Evolutionary conservation across 108 stramenopile species (phyloP).

Genomic region (Cylindrotheca fusiformis): DNA sequence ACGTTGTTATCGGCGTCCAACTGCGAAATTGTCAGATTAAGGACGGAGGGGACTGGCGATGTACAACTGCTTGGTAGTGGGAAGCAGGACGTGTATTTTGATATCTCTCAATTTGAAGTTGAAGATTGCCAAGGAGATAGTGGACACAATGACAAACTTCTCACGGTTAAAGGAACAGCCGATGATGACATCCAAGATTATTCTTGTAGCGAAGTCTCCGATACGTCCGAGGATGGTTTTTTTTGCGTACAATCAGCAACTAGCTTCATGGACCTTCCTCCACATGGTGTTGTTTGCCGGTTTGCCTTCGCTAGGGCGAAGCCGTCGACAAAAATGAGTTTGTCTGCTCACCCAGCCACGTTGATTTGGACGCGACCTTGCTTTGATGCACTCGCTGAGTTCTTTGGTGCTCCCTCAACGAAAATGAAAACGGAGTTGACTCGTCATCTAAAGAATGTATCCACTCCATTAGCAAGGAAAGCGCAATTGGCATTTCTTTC

Average conservation of each 20-base stretch:
- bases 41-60: conserved; percentile 32
- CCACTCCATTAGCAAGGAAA: conserved; percentile 75
- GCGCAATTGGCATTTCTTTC: conserved; percentile 68
- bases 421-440: conserved; percentile 52
- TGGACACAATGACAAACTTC: conserved; percentile 17
- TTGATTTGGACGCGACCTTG: conserved; percentile 70
- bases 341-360: conserved; percentile 72
- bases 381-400: conserved; percentile 57
- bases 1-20: conserved; percentile 25
- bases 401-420: conserved; percentile 45
- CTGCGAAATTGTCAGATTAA: conserved; percentile 34
- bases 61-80: conserved; percentile 51
- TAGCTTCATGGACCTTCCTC: conserved; percentile 44
- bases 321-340: conserved; percentile 35
- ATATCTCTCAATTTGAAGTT: conserved; percentile 55
- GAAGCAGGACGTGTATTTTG: conserved; percentile 57
- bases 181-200: conserved; percentile 20
- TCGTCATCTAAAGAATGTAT: conserved; percentile 57
- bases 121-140: conserved; percentile 21
- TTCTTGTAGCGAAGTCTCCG: conserved; percentile 6
- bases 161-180: conserved; percentile 14
- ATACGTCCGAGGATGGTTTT: conserved; percentile 9
- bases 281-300: conserved; percentile 58
- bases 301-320: conserved; percentile 42
- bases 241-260: conserved; percentile 16